Evolutionary conservation across 257 asterid species (phyloP), one percentile per base, ranked within the genome.

Genomic region (Ocimum tenuiflorum): DNA sequence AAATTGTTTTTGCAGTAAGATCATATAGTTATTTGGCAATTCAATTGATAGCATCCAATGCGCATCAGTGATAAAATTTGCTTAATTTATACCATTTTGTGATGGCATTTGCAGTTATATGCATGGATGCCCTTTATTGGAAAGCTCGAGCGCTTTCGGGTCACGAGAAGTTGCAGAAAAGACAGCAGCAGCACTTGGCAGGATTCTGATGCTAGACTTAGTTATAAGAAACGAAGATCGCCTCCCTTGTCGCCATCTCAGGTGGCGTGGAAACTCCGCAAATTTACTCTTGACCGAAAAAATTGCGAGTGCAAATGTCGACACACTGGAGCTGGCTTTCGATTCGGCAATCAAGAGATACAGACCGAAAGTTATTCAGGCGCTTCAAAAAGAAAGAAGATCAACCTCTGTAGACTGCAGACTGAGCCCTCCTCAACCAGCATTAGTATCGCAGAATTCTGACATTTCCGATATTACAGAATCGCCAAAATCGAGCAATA

Each of bases 171-270:
- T 86, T 61, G 87, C 96, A 60, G 91, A 81, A 77, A 94, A 73
- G 82, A 85, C 90, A 1, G 91, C 97, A 39, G 83, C 85, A 58
- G 92, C 95, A 50, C 95, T 90, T 50, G 97, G 99, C 56, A 86
- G 97, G 84, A 86, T 90, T 72, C 76, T 94, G 77, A 64, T 94
- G 88, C 71, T 94, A 81, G 99, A 90, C 85, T 97, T 94, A 67
- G 96, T 90, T 63, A 94, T 94, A 75, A 85, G 99, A 80, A 94
- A 94, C 50, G 99, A 94, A 75, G 99, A 94, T 63, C 85, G 97
- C 36, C 95, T 94, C 51, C 99, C 99, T 72, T 94, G 99, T 77
- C 96, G 91, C 73, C 91, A 85, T 63, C 94, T 94, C 45, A 74
- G 95, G 78, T 94, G 97, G 97, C 95, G 99, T 33, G 99, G 99